Evolutionary conservation across 345 rosid genomes (phyloP), one percentile per base, ranked within the genome.

Genomic region (Gossypioides kirkii): DNA sequence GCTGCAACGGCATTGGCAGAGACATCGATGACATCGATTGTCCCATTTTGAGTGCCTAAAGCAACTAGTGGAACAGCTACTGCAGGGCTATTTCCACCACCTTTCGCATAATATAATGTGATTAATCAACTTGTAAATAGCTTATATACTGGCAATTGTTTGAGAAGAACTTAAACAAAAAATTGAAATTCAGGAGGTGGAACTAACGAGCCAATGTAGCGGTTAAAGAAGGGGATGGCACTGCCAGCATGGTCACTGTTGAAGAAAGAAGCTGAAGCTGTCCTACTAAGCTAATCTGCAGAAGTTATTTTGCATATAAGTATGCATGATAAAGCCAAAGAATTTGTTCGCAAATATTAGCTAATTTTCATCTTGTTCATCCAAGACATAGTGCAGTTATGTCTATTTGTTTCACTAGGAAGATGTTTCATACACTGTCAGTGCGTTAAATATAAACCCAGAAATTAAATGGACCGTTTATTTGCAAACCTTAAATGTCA

Each of bases 211-310:
- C 95, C 84, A 95, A 80, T 70, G 96, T 90, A 79, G 99, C 99
- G 25, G 90, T 92, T 81, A 92, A 83, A 45, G 98, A 92, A 66
- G 98, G 99, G 69, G 92, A 86, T 77, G 98, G 97, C 45, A 95
- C 98, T 77, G 97, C 97, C 81, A 95, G 85, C 85, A 90, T 92
- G 61, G 97, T 89, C 76, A 92, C 87, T 3, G 97, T 83, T 61
- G 98, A 95, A 79, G 98, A 95, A 79, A 95, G 98, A 80, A 92
- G 92, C 84, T 95, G 99, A 74, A 89, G 91, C 83, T 92, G 97
- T 72, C 98, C 94, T 80, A 80, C 82, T 76, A 95, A 80, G 79
- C 81, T 83, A 78, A 92, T 81, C 99, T 92, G 72, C 45, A 69
- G 4, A 4, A 52, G 26, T n/a, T 12, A 50, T 17, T 69, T 50